phyloP scores from a whole-genome alignment of 192 early-diverging fungal species.

The Coemansia sp. region DNA sequence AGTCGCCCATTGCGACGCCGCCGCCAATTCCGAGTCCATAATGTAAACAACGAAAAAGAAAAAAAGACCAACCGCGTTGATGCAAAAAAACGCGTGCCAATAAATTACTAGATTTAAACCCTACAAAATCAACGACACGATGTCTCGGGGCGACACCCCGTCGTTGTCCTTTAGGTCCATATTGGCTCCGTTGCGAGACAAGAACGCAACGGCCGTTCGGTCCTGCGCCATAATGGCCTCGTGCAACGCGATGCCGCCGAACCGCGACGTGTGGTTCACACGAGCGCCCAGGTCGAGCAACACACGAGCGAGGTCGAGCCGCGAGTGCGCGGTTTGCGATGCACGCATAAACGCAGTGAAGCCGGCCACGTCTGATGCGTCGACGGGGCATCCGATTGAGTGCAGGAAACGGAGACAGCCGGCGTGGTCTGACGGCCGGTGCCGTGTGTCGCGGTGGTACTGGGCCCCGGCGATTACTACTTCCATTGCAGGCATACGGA shows the following conservation, averaged over 20 bases:
- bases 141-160: constrained; percentile 49
- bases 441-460: constrained; percentile 24
- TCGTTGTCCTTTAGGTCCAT: constrained; percentile 50
- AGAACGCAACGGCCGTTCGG: constrained; percentile 38
- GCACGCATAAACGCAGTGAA: constrained; percentile 54
- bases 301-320: constrained; percentile 36
- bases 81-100: constrained; percentile 3
- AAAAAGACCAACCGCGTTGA: neutral
- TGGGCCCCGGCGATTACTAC: constrained; percentile 49
- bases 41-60: neutral
- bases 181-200: constrained; percentile 31
- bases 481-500: constrained; percentile 52
- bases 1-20: constrained; percentile 45
- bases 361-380: constrained; percentile 39
- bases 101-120: constrained; percentile 1
- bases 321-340: constrained; percentile 39
- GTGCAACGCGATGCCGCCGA: constrained; percentile 49
- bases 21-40: constrained; percentile 37
- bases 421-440: constrained; percentile 14
- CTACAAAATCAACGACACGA: constrained; percentile 37
- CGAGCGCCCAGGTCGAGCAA: constrained; percentile 40
- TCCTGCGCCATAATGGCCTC: constrained; percentile 53
- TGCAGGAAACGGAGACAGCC: constrained; percentile 30
- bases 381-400: constrained; percentile 24
- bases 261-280: constrained; percentile 45